Evolutionary conservation across 805 yeast species (phyloP).

Genomic region (Pichia phayaonensis): DNA sequence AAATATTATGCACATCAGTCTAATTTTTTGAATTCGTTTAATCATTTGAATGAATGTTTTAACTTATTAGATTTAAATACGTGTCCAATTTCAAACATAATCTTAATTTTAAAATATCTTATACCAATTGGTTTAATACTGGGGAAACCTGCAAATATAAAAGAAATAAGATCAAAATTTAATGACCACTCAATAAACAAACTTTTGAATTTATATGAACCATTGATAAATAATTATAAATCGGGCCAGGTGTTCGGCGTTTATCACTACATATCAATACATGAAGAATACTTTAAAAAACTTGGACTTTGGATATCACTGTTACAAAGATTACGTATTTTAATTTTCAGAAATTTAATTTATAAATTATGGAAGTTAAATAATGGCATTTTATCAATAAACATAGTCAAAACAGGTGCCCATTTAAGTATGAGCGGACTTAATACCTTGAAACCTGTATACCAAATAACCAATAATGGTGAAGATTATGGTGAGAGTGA

Average conservation of each 20-base stretch:
- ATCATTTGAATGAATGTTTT: conserved; percentile 46
- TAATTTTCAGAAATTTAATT: conserved; percentile 39
- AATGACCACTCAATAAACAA: conserved; percentile 1
- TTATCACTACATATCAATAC: conserved; percentile 25
- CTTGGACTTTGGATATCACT: conserved; percentile 36
- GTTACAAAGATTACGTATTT: conserved; percentile 36
- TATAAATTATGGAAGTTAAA: conserved; percentile 15
- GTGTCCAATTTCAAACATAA: conserved; percentile 10
- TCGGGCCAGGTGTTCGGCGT: conserved; percentile 38
- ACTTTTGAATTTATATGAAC: conserved; percentile 29
- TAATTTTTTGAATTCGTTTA: conserved; percentile 38
- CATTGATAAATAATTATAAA: conserved; percentile 29
- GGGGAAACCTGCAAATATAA: conserved; percentile 41
- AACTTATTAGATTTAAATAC: conserved; percentile 15
- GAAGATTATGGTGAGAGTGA: conserved; percentile 22
- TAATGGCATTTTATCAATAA: conserved; percentile 15
- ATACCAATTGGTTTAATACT: conserved; percentile 46
- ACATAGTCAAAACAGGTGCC: conserved; percentile 21
- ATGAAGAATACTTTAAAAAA: conserved; percentile 33
- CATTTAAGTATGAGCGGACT: conserved; percentile 14
- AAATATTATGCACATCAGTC: conserved; percentile 47
- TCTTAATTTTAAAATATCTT: conserved; percentile 35
- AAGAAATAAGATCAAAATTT: conserved; percentile 11
- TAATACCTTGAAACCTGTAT: conserved; percentile 10
- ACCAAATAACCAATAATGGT: conserved; percentile 9